Conservation (phyloP, 179 eudicot genomes). For the Heliamphora pulchella region DNA sequence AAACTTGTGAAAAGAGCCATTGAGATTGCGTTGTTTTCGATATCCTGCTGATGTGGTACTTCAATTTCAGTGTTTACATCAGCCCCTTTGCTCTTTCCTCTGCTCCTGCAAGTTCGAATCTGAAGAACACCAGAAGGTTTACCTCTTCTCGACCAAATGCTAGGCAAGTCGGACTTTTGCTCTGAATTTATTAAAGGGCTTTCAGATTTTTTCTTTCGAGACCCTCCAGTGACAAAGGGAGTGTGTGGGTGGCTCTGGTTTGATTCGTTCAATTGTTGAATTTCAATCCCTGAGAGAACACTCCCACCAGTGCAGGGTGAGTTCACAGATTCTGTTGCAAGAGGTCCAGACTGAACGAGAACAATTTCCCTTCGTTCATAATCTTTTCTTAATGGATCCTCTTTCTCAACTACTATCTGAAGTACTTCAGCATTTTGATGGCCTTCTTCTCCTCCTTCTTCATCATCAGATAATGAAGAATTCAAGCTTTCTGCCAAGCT, state of each 20-base stretch:
- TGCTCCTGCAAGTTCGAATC: conserved; percentile 32
- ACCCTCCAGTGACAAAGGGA: conserved; percentile 14
- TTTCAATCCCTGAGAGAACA: conserved; percentile 2
- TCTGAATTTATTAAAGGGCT: conserved; percentile 30
- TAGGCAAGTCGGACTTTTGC: conserved; percentile 25
- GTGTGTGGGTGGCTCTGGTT: conserved; percentile 19
- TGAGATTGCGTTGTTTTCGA: conserved; percentile 17
- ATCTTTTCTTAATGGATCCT: neutral
- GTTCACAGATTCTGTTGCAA: neutral
- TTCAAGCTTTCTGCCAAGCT: neutral
- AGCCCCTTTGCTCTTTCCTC: conserved; percentile 22
- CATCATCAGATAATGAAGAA: conserved; percentile 9
- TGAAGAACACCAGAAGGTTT: conserved; percentile 39
- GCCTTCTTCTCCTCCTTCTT: neutral
- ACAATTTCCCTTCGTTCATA: neutral
- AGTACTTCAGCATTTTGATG: conserved; percentile 10
- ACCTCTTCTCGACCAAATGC: conserved; percentile 61
- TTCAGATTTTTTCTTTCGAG: conserved; percentile 18
- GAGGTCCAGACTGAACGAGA: neutral
- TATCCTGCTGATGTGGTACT: conserved; percentile 12
- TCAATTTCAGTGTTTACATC: conserved; percentile 13
- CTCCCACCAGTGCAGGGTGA: neutral
- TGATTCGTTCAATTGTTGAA: conserved; percentile 6
- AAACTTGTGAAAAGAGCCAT: conserved; percentile 29
- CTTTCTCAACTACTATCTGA: neutral